phyloP scores from a whole-genome alignment of 148 eudicot species.

The Chenopodium album region DNA sequence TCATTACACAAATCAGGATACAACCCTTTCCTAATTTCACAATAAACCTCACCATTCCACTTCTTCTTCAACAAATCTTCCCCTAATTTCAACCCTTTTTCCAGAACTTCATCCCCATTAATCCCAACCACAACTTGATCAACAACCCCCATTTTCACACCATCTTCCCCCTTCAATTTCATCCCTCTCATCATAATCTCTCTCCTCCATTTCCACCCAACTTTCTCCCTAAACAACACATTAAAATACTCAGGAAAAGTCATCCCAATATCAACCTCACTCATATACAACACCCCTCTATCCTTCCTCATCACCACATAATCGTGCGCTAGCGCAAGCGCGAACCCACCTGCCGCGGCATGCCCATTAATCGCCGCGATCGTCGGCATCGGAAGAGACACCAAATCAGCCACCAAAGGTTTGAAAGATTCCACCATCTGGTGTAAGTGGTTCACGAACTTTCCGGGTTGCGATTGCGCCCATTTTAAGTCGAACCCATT shows the following conservation, averaged over 20 bases:
- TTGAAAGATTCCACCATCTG: slow-evolving; percentile 24
- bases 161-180: slow-evolving; percentile 43
- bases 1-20: slow-evolving; percentile 32
- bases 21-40: slow-evolving; percentile 46
- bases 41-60: slow-evolving; percentile 45
- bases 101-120: slow-evolving; percentile 21
- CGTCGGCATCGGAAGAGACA: slow-evolving; percentile 36
- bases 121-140: slow-evolving; percentile 14
- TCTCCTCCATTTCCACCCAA: slow-evolving; percentile 23
- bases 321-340: slow-evolving; percentile 29
- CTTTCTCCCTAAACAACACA: slow-evolving; percentile 30
- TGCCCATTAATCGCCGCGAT: slow-evolving; percentile 34
- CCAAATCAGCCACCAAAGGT: slow-evolving; percentile 28
- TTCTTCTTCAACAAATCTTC: slow-evolving; percentile 29
- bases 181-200: slow-evolving; percentile 31
- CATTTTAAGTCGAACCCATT: slow-evolving; percentile 34
- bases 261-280: slow-evolving; percentile 37
- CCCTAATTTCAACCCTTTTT: slow-evolving; percentile 25
- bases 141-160: slow-evolving; percentile 27
- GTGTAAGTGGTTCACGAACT: slow-evolving; percentile 11
- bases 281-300: slow-evolving; percentile 33
- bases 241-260: slow-evolving; percentile 35
- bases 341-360: slow-evolving; percentile 39
- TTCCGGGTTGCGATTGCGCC: slow-evolving; percentile 18
- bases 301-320: slow-evolving; percentile 32